Evolutionary conservation across 805 yeast species (phyloP), one percentile per base, ranked within the genome.

Genomic region (Candida anglica): DNA sequence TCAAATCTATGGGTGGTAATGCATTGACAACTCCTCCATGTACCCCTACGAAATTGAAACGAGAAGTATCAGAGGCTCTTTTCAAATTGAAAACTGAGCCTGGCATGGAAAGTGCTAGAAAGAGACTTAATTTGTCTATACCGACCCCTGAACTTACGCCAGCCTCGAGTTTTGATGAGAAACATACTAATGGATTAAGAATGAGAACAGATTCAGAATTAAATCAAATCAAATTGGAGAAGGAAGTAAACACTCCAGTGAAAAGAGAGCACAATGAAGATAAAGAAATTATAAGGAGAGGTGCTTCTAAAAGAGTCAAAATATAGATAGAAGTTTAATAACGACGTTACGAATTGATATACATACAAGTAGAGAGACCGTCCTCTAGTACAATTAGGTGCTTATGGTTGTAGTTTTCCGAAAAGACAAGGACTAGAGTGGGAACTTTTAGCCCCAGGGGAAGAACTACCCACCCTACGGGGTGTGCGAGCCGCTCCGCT

Each of bases 21-120:
- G 44, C 52, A 4, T 42, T 56, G 30, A n/a, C n/a, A n/a, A 59
- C 66, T 6, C 66, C 66, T 7, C 66, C 66, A 10, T 36, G 47
- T 17, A 60, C 66, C 14, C 66, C 67, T 7, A 47, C 50, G 20
- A 57, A 58, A 30, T 45, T 46, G 26, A 42, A 32, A 19, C 28
- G n/a, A 16, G 27, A 32, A 15, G 28, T 25, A 20, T 14, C 8
- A 11, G 27, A 10, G 5, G 13, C 25, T 11, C 20, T 32, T 9
- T 18, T 15, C 21, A 25, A 32, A 13, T 24, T 32, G 3, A 32
- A 32, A 18, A 26, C 23, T 9, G 34, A 32, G 16, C 20, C 14
- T 25, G n/a, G n/a, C n/a, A n/a, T n/a, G n/a, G n/a, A n/a, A n/a
- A n/a, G n/a, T n/a, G n/a, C n/a, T n/a, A n/a, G n/a, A n/a, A 30